Evolutionary conservation across 306 rosid genomes (phyloP).

Genomic region (Castanospermum australe): DNA sequence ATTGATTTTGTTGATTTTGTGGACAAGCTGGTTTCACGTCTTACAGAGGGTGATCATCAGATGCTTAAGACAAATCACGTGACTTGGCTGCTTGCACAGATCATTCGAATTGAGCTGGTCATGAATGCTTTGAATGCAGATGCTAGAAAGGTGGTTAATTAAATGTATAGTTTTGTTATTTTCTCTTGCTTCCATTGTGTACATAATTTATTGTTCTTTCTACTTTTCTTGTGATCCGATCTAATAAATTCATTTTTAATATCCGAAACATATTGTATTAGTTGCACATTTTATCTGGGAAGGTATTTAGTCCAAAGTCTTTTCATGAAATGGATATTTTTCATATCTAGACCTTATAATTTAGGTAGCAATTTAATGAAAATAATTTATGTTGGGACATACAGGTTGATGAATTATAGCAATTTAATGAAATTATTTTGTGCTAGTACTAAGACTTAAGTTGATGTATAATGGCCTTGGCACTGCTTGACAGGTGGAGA

Average conservation of each 20-base stretch:
- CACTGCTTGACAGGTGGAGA: slow-evolving; percentile 70
- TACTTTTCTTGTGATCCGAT: slow-evolving; percentile 7
- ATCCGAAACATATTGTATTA: slow-evolving; percentile 1
- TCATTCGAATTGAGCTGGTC: slow-evolving; percentile 91
- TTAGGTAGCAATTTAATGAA: neutral
- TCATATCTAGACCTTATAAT: slow-evolving; percentile 22
- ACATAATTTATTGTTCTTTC: slow-evolving; percentile 24
- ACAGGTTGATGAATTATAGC: slow-evolving; percentile 18
- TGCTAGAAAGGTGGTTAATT: slow-evolving; percentile 84
- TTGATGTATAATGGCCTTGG: slow-evolving; percentile 29
- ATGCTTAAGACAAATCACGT: slow-evolving; percentile 90
- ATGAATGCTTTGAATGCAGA: slow-evolving; percentile 87
- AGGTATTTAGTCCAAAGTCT: slow-evolving; percentile 11
- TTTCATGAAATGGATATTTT: slow-evolving; percentile 19
- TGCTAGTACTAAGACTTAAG: slow-evolving; percentile 12
- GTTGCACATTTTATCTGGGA: neutral
- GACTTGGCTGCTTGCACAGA: slow-evolving; percentile 92
- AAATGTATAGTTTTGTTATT: neutral
- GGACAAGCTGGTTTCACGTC: slow-evolving; percentile 86
- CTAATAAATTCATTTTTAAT: slow-evolving; percentile 10
- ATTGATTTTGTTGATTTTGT: slow-evolving; percentile 94
- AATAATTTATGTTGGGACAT: slow-evolving; percentile 7
- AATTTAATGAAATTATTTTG: neutral
- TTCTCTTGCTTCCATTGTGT: slow-evolving; percentile 6
- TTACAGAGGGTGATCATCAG: slow-evolving; percentile 79